Evolutionary conservation across 495 filamentous ascomycete species (phyloP).

Genomic region (Neurospora sp.): DNA sequence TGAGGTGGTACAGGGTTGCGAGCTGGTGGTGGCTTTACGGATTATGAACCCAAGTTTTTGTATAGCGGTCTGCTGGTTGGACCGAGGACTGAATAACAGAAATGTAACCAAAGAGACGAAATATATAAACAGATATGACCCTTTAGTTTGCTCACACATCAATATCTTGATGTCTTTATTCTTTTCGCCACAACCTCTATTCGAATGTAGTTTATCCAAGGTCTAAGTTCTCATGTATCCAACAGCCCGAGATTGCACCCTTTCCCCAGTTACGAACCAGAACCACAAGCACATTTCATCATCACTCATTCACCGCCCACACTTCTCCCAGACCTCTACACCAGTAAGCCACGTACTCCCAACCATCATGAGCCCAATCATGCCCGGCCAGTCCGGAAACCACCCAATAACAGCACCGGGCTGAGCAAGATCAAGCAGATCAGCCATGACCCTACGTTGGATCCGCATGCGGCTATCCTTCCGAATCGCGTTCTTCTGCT

Average conservation of each 20-base stretch:
- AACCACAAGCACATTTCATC: neutral
- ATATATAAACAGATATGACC: neutral
- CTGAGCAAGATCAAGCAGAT: conserved; percentile 46
- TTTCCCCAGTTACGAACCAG: neutral
- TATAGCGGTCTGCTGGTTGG: neutral
- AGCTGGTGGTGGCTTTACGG: neutral
- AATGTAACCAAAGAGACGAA: neutral
- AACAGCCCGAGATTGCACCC: neutral
- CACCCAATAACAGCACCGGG: conserved; percentile 47
- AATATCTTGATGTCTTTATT: neutral
- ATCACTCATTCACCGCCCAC: conserved; percentile 17
- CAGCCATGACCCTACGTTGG: conserved; percentile 34
- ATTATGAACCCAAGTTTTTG: neutral
- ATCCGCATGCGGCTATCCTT: conserved; percentile 7
- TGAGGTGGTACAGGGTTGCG: neutral
- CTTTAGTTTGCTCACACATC: neutral
- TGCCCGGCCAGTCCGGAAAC: conserved; percentile 34
- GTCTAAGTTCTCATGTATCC: neutral
- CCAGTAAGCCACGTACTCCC: conserved; percentile 47
- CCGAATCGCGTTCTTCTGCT: conserved; percentile 2
- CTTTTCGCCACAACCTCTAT: neutral
- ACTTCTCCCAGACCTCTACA: conserved; percentile 48
- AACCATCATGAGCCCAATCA: conserved; percentile 43
- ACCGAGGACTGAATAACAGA: neutral
- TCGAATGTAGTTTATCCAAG: neutral